Base-by-base conservation (phyloP, 2,329 filamentous ascomycete species). In the Pseudogymnoascus sp. region DNA sequence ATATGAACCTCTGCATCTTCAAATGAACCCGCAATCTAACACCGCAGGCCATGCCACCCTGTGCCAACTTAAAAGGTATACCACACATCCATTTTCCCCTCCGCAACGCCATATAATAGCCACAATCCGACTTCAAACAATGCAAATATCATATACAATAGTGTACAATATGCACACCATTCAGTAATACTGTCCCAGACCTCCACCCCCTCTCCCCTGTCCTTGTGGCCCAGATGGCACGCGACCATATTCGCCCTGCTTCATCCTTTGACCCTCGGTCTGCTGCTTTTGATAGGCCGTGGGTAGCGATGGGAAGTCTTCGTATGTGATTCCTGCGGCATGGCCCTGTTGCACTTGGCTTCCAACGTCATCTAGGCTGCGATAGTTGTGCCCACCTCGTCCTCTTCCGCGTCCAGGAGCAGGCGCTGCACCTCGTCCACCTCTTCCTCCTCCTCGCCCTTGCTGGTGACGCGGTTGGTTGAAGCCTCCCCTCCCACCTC, bases 301-400 rank as follows among this genome's bases (percentile, higher is more conserved):
- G 23, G 73, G 73, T 10, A 73, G 62, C 1, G 71, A 71, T 2
- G 72, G 72, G 61, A 73, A 74, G 59, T 75, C 73, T 59, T 75
- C 73, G 61, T 75, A 74, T 1, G 71, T 66, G 12, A 74, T 70
- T 7, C 68, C 70, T 12, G 69, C 68, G 37, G 71, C 70, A 65
- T 73, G 73, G 5, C 63, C 63, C 40, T 70, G 67, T 2, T 68
- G 65, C 3, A 62, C 59, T 38, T 74, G 73, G 65, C 75, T 71
- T 8, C 74, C 74, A 28, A 86, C 79, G 68, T 91, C 88, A 71
- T 90, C 88, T 1, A 90, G 78, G 1, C 87, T 90, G 64, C 82
- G 81, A 72, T 91, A 90, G 50, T 79, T 77, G 65, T 81, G 78
- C 63, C 78, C 76, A 25, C 80, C 79, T 25, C 78, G 75, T 25